phyloP scores from a whole-genome alignment of 352 stramenopile species.

The Phytophthora syringae region DNA sequence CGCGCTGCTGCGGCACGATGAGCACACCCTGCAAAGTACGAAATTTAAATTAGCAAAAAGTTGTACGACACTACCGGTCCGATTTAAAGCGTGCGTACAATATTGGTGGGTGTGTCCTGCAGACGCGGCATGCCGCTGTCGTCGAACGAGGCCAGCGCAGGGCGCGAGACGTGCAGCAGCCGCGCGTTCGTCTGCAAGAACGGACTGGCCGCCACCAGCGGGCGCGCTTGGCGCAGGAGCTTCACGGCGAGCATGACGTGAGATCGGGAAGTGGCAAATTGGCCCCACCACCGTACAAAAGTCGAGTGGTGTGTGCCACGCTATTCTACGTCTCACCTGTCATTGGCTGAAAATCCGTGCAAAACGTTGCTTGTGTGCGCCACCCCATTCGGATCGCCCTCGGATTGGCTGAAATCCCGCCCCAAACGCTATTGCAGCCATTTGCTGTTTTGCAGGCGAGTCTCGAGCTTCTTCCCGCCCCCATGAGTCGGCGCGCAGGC shows the following conservation, averaged over 20 bases:
- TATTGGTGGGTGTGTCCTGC: conserved; percentile 59
- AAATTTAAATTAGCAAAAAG: not conserved
- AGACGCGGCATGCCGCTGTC: conserved; percentile 50
- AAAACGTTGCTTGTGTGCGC: too few relatives aligned
- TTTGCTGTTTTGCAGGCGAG: conserved; percentile 26
- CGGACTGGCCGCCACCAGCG: conserved; percentile 16
- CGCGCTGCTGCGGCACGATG: conserved; percentile 89
- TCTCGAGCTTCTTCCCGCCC: conserved; percentile 16
- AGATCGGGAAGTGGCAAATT: not conserved
- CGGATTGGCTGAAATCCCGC: conserved; percentile 1
- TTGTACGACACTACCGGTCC: too few relatives aligned
- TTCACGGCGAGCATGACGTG: conserved; percentile 37
- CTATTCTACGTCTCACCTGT: not conserved
- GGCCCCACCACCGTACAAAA: not conserved
- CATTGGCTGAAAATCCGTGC: too few relatives aligned
- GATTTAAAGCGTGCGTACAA: conserved; percentile 48
- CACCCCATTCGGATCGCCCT: too few relatives aligned
- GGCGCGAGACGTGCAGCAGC: conserved; percentile 42
- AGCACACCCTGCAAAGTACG: conserved; percentile 66
- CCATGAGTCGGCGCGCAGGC: conserved; percentile 40
- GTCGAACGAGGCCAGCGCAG: conserved; percentile 40
- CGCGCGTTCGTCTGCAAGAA: conserved; percentile 20
- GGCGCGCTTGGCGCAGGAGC: conserved; percentile 30
- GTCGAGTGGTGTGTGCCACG: not conserved
- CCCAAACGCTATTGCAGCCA: conserved; percentile 2